phyloP scores from a whole-genome alignment of 2,329 filamentous ascomycete genomes.

The Lecanicillium sp. region DNA sequence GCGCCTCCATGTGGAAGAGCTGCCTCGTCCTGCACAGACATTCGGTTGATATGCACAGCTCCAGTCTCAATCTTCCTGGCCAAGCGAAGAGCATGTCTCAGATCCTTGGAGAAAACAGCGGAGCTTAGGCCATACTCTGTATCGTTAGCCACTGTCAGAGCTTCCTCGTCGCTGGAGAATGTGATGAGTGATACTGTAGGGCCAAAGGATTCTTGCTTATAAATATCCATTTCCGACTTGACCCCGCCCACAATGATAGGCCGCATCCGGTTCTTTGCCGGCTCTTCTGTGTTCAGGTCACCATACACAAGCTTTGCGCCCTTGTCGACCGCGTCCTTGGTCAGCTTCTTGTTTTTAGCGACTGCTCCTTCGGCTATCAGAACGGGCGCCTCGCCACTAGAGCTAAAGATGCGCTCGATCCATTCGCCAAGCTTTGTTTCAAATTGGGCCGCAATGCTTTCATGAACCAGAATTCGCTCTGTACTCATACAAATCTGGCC shows the following conservation, averaged over 20 bases:
- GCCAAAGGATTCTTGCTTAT: slow-evolving; percentile 62
- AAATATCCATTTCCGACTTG: slow-evolving; percentile 53
- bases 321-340: slow-evolving; percentile 50
- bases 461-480: slow-evolving; percentile 44
- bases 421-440: neutral
- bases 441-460: slow-evolving; percentile 13
- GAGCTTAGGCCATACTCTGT: slow-evolving; percentile 65
- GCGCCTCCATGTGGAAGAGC: slow-evolving; percentile 53
- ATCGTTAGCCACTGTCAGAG: slow-evolving; percentile 66
- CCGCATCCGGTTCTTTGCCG: slow-evolving; percentile 34
- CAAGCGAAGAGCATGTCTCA: slow-evolving; percentile 45
- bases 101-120: slow-evolving; percentile 60
- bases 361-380: slow-evolving; percentile 3
- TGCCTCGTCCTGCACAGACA: slow-evolving; percentile 54
- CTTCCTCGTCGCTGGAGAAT: slow-evolving; percentile 57
- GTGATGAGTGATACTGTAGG: slow-evolving; percentile 59
- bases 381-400: slow-evolving; percentile 2
- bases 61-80: slow-evolving; percentile 54
- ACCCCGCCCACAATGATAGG: slow-evolving; percentile 59
- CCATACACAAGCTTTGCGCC: slow-evolving; percentile 43
- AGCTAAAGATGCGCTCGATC: neutral
- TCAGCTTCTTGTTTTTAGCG: slow-evolving; percentile 7
- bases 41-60: slow-evolving; percentile 53
- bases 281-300: slow-evolving; percentile 18
- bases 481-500: slow-evolving; percentile 69